Conservation (phyloP, 2,329 filamentous ascomycete species). For the Colletotrichum sp. region DNA sequence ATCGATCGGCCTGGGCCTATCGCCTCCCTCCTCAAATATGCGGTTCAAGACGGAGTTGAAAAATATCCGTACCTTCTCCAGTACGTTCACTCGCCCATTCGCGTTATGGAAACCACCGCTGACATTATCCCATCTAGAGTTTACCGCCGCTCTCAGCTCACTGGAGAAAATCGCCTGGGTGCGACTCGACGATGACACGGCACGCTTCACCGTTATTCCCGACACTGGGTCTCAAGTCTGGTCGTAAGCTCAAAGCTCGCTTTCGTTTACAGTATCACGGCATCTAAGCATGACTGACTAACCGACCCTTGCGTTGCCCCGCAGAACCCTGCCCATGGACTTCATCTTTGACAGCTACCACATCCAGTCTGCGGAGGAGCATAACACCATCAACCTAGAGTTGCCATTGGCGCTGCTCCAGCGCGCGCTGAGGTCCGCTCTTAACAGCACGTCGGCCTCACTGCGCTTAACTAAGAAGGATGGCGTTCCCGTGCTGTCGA, state of each 20-base stretch:
- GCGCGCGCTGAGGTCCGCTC: conserved; percentile 88
- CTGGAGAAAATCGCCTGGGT: conserved; percentile 89
- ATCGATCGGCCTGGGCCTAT: neutral
- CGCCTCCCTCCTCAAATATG: conserved; percentile 46
- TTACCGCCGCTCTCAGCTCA: conserved; percentile 67
- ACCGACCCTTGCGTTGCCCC: neutral
- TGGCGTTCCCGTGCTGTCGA: conserved; percentile 81
- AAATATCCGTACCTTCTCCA: conserved; percentile 71
- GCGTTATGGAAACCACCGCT: neutral
- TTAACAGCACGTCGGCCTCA: conserved; percentile 80
- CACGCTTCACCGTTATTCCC: conserved; percentile 94
- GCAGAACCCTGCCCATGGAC: conserved; percentile 69
- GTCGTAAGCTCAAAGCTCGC: conserved; percentile 66
- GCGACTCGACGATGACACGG: conserved; percentile 83
- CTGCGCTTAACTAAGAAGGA: conserved; percentile 94
- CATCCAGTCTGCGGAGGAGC: conserved; percentile 80
- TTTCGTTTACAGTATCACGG: neutral
- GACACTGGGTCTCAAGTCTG: conserved; percentile 96
- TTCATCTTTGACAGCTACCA: conserved; percentile 87
- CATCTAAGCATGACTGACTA: neutral
- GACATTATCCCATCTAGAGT: conserved; percentile 47
- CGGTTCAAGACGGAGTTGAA: conserved; percentile 70
- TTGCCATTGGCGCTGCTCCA: conserved; percentile 87
- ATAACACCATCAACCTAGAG: conserved; percentile 96
- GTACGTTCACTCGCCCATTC: conserved; percentile 40